Percentiles rank a stretch among this genome's conserved stretches.
phyloP scores from a whole-genome alignment of 495 filamentous ascomycete genomes.

The Penicillium pancosmium region DNA sequence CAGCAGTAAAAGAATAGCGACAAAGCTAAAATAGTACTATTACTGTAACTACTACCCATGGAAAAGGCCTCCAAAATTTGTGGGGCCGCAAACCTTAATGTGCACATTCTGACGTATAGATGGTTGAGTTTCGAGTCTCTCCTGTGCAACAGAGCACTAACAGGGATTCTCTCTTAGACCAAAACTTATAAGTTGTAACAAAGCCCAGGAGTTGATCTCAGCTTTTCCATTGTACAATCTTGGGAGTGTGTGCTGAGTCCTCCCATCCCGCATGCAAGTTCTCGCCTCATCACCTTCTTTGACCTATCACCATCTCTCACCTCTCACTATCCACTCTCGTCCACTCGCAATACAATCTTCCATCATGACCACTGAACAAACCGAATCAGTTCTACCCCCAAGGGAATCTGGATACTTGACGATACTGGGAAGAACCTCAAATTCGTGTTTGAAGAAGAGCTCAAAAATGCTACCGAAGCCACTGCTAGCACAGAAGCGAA shows the following conservation, averaged over 20 bases:
- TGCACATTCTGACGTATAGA: conserved; percentile 1
- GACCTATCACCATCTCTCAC: not conserved
- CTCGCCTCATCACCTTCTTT: not conserved
- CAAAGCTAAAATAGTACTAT: too few species aligned
- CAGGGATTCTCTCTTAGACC: not conserved
- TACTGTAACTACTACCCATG: not conserved
- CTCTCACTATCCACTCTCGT: not conserved
- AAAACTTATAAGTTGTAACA: not conserved
- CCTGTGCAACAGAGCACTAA: not conserved
- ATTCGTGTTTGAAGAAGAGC: not conserved
- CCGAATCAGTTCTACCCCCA: not conserved
- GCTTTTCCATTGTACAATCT: not conserved
- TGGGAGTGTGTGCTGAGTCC: not conserved
- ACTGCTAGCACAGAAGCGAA: not conserved
- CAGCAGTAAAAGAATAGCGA: not conserved
- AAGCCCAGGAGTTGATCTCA: not conserved
- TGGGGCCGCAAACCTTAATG: conserved; percentile 1
- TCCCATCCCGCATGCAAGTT: not conserved
- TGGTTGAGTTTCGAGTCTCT: not conserved
- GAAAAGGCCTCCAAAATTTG: not conserved
- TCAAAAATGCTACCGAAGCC: not conserved
- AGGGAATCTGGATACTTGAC: not conserved
- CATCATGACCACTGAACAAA: not conserved
- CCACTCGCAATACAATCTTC: not conserved
- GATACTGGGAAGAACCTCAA: not conserved